These are phyloP conservation scores for Hypoxylon sp. DNA, from an alignment of 2,329 filamentous ascomycete species.

Conservation along the genomic window DNA sequence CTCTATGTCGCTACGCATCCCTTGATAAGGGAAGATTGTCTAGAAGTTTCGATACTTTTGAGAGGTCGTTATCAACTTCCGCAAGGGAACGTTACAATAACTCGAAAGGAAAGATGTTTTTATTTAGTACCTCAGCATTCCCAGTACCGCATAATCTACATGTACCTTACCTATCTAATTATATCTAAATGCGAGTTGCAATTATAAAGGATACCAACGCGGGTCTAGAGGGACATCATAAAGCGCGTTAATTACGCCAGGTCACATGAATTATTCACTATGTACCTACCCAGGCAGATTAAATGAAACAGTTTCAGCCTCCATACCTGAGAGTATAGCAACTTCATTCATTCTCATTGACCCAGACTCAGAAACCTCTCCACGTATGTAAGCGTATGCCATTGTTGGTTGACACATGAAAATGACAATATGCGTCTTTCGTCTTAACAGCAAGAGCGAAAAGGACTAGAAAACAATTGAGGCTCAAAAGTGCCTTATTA, in stretches of 20 bases:
- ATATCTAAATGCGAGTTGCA: not conserved
- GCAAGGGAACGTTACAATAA: not conserved
- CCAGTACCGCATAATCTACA: not conserved
- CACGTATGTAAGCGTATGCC: not conserved
- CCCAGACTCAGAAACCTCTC: not conserved
- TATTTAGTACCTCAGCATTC: not conserved
- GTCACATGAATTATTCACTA: constrained; percentile 31
- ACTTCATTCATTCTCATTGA: constrained; percentile 2
- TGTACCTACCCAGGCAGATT: constrained; percentile 17
- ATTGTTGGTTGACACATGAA: not conserved
- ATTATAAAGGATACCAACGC: not conserved
- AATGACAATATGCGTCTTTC: not conserved
- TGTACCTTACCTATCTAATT: not conserved
- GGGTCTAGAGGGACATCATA: constrained; percentile 1
- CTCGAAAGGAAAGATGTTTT: not conserved
- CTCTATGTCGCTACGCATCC: not conserved
- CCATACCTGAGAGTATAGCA: constrained; percentile 2
- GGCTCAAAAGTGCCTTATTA: not conserved
- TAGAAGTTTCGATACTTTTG: constrained; percentile 14
- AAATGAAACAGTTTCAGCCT: constrained; percentile 17
- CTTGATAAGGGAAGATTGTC: constrained; percentile 7
- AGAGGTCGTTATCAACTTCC: not conserved
- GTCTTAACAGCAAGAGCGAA: not conserved
- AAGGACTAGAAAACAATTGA: not conserved
- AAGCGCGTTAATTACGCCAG: constrained; percentile 18